Conservation (phyloP, 352 stramenopile genomes). For the Phytophthora fragariae region DNA sequence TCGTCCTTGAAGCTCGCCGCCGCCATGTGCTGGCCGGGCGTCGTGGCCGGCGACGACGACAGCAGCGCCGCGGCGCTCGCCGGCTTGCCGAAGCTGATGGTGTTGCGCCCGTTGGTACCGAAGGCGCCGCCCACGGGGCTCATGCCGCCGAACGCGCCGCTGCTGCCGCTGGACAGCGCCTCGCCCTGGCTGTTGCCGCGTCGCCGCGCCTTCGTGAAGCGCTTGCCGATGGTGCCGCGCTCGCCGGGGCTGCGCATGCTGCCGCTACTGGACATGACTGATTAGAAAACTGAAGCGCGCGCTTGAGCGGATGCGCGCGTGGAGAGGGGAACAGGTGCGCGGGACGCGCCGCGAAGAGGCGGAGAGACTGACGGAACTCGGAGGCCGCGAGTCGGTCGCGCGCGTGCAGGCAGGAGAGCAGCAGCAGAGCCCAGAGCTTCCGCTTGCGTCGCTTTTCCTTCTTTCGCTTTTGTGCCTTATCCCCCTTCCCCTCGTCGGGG, state of each 20-base stretch:
- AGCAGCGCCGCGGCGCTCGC: slow-evolving; percentile 9
- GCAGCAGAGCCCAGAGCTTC: too few species aligned
- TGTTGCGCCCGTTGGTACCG: slow-evolving; percentile 45
- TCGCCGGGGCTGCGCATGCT: slow-evolving; percentile 39
- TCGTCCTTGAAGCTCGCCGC: slow-evolving; percentile 35
- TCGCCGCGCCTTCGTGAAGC: slow-evolving; percentile 73
- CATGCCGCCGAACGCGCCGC: slow-evolving; percentile 45
- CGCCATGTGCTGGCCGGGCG: slow-evolving; percentile 5
- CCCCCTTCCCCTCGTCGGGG: background rate
- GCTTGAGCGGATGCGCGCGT: too few species aligned
- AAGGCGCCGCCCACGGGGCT: slow-evolving; percentile 49
- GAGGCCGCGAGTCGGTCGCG: too few species aligned
- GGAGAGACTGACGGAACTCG: too few species aligned
- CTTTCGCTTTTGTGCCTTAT: background rate
- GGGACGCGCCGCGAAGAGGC: too few species aligned
- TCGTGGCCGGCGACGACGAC: slow-evolving; percentile 28
- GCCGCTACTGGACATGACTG: slow-evolving; percentile 13
- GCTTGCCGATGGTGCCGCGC: slow-evolving; percentile 61
- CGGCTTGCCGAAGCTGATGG: slow-evolving; percentile 64
- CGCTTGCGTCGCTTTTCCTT: background rate
- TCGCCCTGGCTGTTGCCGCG: slow-evolving; percentile 77
- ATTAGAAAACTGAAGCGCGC: too few species aligned
- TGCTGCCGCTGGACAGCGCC: slow-evolving; percentile 40
- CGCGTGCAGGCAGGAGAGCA: too few species aligned
- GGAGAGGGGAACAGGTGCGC: too few species aligned